A percentile compares a stretch with the other conserved stretches of the same genome.
Conservation (phyloP, 1,284 basidiomycete genomes). For the Moniliella sp. region DNA sequence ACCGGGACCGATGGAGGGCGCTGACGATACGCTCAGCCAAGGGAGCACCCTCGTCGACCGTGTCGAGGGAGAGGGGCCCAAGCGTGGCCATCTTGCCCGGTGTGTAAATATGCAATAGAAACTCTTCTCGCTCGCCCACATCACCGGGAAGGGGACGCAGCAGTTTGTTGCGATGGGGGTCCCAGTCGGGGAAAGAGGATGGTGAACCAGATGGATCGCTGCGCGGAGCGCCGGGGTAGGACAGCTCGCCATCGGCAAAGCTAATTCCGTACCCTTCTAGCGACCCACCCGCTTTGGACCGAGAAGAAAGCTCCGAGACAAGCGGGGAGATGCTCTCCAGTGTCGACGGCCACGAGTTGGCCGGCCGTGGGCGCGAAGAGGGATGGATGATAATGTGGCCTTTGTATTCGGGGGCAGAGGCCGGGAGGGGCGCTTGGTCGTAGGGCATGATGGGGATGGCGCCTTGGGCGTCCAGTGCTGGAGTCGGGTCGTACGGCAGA, state of each 20-base stretch:
- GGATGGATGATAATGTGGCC: slow-evolving; percentile 22
- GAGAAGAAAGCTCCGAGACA: slow-evolving; percentile 16
- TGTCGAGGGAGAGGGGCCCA: slow-evolving; percentile 14
- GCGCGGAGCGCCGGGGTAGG: no score
- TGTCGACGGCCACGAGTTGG: slow-evolving; percentile 16
- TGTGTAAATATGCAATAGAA: slow-evolving; percentile 15
- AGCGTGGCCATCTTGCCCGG: slow-evolving; percentile 13
- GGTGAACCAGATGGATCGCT: slow-evolving; percentile 1
- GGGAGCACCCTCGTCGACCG: slow-evolving; percentile 8
- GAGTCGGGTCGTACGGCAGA: not conserved
- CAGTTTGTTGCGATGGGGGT: slow-evolving; percentile 11
- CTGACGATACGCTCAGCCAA: slow-evolving; percentile 6
- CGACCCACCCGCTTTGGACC: slow-evolving; percentile 10
- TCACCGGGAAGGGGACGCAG: slow-evolving; percentile 13
- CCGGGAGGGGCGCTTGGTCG: slow-evolving; percentile 12
- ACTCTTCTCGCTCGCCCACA: slow-evolving; percentile 13
- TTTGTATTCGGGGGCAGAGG: slow-evolving; percentile 18
- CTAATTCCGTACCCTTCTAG: slow-evolving; percentile 19
- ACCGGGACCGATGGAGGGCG: slow-evolving; percentile 6
- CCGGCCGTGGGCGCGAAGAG: slow-evolving; percentile 6
- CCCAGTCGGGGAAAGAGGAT: slow-evolving; percentile 8
- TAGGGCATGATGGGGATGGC: slow-evolving; percentile 7
- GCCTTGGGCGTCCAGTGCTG: not conserved
- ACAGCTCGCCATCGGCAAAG: slow-evolving; percentile 10
- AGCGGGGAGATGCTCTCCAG: slow-evolving; percentile 17